Conservation (phyloP, 148 eudicot species). For the Fagopyrum esculentum region DNA sequence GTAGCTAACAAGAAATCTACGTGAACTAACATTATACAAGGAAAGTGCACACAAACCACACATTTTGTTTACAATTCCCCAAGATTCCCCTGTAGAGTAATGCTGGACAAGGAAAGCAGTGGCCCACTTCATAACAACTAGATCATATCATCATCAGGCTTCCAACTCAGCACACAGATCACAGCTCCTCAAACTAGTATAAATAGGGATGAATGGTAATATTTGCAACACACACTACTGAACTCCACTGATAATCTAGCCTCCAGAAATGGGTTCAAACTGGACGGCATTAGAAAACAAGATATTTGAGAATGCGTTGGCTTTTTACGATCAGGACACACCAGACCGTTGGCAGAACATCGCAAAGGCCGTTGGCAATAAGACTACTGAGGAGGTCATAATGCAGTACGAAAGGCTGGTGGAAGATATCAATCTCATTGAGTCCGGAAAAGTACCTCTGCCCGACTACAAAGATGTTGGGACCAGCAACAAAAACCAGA, state of each 20-base stretch:
- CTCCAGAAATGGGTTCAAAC: slow-evolving; percentile 2
- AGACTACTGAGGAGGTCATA: slow-evolving; percentile 11
- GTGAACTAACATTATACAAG: neutral
- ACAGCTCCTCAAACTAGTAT: neutral
- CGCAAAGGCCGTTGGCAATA: slow-evolving; percentile 2
- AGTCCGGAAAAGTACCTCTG: slow-evolving; percentile 6
- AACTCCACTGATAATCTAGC: neutral
- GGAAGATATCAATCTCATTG: slow-evolving; percentile 10
- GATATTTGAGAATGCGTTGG: slow-evolving; percentile 14
- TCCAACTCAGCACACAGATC: slow-evolving; percentile 5
- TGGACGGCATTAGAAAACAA: slow-evolving; percentile 8
- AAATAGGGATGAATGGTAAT: neutral
- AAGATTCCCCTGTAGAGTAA: neutral
- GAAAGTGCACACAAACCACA: neutral
- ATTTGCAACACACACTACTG: neutral
- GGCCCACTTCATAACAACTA: neutral
- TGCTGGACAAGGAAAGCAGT: neutral
- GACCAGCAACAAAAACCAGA: neutral
- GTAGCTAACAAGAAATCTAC: neutral
- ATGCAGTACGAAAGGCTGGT: slow-evolving; percentile 10
- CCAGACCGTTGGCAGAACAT: slow-evolving; percentile 7
- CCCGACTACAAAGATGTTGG: slow-evolving; percentile 2
- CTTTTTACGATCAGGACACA: slow-evolving; percentile 7
- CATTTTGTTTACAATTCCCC: neutral
- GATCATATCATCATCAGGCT: neutral